Evolutionary conservation across 768 basidiomycete species (phyloP), one percentile per base, ranked within the genome.

Genomic region (Russula emetica): DNA sequence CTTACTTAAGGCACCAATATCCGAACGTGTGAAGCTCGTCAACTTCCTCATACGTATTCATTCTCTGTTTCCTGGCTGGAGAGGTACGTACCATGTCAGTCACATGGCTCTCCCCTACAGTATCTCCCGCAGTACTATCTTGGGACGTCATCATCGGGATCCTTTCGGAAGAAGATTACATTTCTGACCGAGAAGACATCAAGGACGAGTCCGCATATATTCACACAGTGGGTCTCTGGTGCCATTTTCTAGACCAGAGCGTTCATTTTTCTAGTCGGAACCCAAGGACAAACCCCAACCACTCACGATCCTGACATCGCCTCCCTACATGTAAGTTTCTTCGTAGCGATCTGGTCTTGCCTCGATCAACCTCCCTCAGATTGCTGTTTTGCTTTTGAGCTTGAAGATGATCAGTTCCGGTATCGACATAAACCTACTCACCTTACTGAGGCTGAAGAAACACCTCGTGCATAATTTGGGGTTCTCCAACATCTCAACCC

Each of bases 401-500:
- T 74, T 91, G 55, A 80, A 83, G 57, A 85, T 90, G 83, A 77
- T 91, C 36, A 78, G 84, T 11, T 84, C 85, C 62, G 87, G 87
- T 8, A 77, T 87, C 51, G 58, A 74, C 18, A 78, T 86, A 55
- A 84, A 85, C 60, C 59, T 78, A 8, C 74, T 77, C 53, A 78
- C 79, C 20, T 74, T 87, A 9, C 75, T 88, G 67, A 84, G 82
- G 69, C 73, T 92, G 70, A 91, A 92, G 71, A 67, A 71, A 20
- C 73, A 76, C 58, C 66, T 79, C 9, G 77, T 77, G 20, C 77
- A 80, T 62, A 69, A 84, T 14, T 60, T 85, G 20, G 88, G 88
- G 2, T 90, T 87, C 67, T 73, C 71, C 32, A 78, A 81, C 49
- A 77, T 86, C 40, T 73, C 77, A 6, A 73, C 79, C 13, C 72